Conservation (phyloP, 192 early-diverging fungal genomes). For the Coemansia sp. region DNA sequence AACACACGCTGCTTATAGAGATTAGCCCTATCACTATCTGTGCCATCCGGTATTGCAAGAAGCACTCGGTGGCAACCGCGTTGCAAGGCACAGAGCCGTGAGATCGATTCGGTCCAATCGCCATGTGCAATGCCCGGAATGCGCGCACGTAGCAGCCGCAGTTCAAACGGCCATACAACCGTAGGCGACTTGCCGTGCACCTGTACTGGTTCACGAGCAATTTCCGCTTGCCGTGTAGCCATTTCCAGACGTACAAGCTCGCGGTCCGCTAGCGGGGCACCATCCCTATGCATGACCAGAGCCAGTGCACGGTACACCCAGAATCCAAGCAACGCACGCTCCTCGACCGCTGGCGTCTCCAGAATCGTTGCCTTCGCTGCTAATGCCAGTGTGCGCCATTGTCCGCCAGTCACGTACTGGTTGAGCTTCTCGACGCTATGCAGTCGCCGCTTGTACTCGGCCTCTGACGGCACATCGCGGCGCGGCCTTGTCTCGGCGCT, state of each 20-base stretch:
- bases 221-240: neutral
- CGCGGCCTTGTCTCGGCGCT: conserved; percentile 32
- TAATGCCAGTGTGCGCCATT: conserved; percentile 44
- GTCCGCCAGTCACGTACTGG: conserved; percentile 33
- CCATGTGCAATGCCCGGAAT: conserved; percentile 13
- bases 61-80: conserved; percentile 25
- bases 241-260: conserved; percentile 28
- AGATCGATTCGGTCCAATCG: conserved; percentile 11
- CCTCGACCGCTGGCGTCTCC: conserved; percentile 8
- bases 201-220: neutral
- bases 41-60: neutral
- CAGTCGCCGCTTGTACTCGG: conserved; percentile 18
- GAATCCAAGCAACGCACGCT: conserved; percentile 11
- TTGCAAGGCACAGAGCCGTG: conserved; percentile 22
- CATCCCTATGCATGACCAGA: conserved; percentile 8
- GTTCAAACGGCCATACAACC: conserved; percentile 43
- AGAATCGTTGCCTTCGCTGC: conserved; percentile 28
- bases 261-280: conserved; percentile 5
- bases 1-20: conserved; percentile 19
- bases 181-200: conserved; percentile 10
- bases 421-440: conserved; percentile 42
- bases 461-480: conserved; percentile 12
- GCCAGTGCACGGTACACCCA: conserved; percentile 45
- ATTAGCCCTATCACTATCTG: neutral
- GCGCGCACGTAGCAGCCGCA: conserved; percentile 39